Conservation (phyloP, 768 basidiomycete genomes). For the Sarcomyxa edulis region DNA sequence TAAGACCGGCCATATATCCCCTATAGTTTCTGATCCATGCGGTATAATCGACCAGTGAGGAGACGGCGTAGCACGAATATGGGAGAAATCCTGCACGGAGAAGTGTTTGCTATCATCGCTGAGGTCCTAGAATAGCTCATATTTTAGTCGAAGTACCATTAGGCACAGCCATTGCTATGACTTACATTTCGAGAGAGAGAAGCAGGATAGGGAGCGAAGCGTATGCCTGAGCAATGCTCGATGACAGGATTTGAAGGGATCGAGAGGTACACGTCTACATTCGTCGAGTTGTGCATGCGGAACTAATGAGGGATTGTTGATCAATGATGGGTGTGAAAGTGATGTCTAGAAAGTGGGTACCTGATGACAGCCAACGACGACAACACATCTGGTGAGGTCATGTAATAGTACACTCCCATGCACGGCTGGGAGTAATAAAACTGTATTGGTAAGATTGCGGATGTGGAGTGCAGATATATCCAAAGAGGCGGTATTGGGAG, state of each 20-base stretch:
- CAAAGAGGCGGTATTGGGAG: slow-evolving; percentile 10
- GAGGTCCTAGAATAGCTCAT: neutral
- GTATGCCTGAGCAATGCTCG: slow-evolving; percentile 61
- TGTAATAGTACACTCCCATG: slow-evolving; percentile 72
- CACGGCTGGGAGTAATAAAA: slow-evolving; percentile 62
- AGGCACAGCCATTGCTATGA: too few relatives aligned
- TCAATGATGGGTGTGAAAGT: neutral
- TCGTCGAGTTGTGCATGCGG: slow-evolving; percentile 74
- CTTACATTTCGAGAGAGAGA: slow-evolving; percentile 18
- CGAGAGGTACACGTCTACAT: slow-evolving; percentile 61
- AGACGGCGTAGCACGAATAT: slow-evolving; percentile 69
- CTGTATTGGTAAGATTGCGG: slow-evolving; percentile 49
- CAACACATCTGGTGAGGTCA: slow-evolving; percentile 51
- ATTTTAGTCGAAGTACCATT: too few relatives aligned
- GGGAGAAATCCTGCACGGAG: slow-evolving; percentile 81
- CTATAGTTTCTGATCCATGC: too few relatives aligned
- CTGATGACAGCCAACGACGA: slow-evolving; percentile 81
- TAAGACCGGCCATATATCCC: slow-evolving; percentile 18
- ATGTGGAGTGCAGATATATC: slow-evolving; percentile 58
- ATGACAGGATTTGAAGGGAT: slow-evolving; percentile 74
- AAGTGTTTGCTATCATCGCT: slow-evolving; percentile 26
- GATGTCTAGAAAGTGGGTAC: too few relatives aligned
- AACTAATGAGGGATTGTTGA: slow-evolving; percentile 54
- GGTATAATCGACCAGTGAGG: slow-evolving; percentile 61
- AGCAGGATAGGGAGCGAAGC: slow-evolving; percentile 61